Evolutionary conservation across 202 grass and related monocot genomes (phyloP), one percentile per base, ranked within the genome.

Genomic region (Elaeis oleifera): DNA sequence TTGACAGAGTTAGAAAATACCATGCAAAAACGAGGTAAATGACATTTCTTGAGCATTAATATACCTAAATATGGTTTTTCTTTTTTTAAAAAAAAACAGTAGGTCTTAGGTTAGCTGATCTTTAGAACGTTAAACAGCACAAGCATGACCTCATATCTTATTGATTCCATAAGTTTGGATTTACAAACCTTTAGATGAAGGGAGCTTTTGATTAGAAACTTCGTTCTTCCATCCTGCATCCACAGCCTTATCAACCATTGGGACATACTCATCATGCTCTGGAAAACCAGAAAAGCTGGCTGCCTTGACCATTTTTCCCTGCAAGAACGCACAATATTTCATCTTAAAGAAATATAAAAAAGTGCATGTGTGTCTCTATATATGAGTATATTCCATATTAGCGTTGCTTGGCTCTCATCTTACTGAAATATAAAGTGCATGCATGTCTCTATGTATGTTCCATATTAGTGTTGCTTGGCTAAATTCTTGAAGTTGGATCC

Each of bases 201-300:
- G 27, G 9, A 75, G 31, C 22, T 21, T 75, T 56, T 76, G 77
- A 29, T 53, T 71, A 74, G 74, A 64, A 21, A 67, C 29, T 66
- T 94, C 81, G 73, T 70, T 86, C 71, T 73, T 88, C 77, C 78
- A 88, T 62, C 77, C 85, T 54, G 83, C 75, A 87, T 94, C 85
- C 48, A 99, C 88, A 78, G 75, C 80, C 73, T 94, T 99, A 70
- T 99, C 88, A 64, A 99, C 78, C 6, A 99, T 80, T 65, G 95
- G 88, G 78, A 99, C 69, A 28, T 28, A 39, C 68, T 75, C 23
- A 32, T 84, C 88, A 52, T 78, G 80, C 56, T 82, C 80, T 25
- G 78, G 78, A 64, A 78, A 71, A 57, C 80, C 71, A 77, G 84
- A 77, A 65, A 76, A 83, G 82, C 77, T 97, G 53, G 63, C 39